Evolutionary conservation across 768 basidiomycete genomes (phyloP), one percentile per base, ranked within the genome.

Genomic region (Trametes coccinea): DNA sequence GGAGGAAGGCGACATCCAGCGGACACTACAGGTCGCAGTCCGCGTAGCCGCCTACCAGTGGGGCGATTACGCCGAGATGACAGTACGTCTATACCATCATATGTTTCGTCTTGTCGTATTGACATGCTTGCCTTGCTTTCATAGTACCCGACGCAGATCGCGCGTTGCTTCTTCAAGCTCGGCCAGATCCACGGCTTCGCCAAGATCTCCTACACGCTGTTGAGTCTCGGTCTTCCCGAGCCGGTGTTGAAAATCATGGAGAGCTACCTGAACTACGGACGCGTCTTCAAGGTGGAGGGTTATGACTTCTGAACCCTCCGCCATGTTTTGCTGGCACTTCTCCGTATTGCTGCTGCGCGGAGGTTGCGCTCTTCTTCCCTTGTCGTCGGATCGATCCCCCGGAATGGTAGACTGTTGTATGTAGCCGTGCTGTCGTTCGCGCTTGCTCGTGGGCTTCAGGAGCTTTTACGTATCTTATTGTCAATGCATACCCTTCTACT

Each of bases 171-270:
- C 68, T 98, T 92, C 85, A 96, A 95, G 75, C 82, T 99, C 5
- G 93, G 95, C 5, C 89, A 89, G 73, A 85, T 91, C 41, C 94
- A 98, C 66, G 97, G 97, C 0, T 90, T 94, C 67, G 90, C 87
- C 62, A 98, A 98, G 77, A 94, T 98, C 62, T 85, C 88, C 54
- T 97, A 93, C 72, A 95, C 95, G 6, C 76, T 99, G 30, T 75
- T 97, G 56, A 96, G 94, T 71, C 95, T 97, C 92, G 92, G 93
- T 2, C 80, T 98, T 7, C 95, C 95, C 1, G 91, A 93, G 2
- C 82, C 90, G 7, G 90, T 97, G 58, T 79, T 91, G 68, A 94
- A 92, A 77, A 91, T 97, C 66, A 94, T 98, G 92, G 88, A 95
- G 65, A 87, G 89, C 63, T 95, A 93, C 72, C 77, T 96, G 72